phyloP scores from a whole-genome alignment of 352 stramenopile genomes.

The Pythium phragmiticola region DNA sequence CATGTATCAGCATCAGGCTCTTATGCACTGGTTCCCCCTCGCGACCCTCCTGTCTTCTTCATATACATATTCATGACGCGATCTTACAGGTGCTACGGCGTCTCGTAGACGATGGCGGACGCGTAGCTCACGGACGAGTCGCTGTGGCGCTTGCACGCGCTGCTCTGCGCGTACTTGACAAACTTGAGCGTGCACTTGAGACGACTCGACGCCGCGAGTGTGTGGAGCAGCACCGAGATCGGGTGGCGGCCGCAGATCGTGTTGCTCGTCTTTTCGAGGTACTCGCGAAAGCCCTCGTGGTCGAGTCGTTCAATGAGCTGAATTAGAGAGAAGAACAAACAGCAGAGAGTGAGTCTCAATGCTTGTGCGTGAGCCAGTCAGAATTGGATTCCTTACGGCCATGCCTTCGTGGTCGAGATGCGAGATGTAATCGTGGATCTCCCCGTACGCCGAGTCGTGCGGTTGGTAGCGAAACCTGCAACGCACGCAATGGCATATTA shows the following conservation, averaged over 20 bases:
- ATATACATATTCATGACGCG: too few relatives aligned
- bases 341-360: too few relatives aligned
- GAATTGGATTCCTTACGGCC: constrained; percentile 29
- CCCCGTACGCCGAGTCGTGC: constrained; percentile 77
- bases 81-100: constrained; percentile 26
- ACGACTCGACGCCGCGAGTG: constrained; percentile 44
- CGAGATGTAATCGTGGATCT: constrained; percentile 95
- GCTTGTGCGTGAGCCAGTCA: too few relatives aligned
- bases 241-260: constrained; percentile 97
- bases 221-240: constrained; percentile 84
- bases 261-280: constrained; percentile 94
- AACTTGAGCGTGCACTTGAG: constrained; percentile 87
- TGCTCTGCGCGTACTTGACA: constrained; percentile 93
- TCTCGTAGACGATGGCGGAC: constrained; percentile 86
- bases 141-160: constrained; percentile 73
- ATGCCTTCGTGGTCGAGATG: constrained; percentile 93
- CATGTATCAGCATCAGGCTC: too few relatives aligned
- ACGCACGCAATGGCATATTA: not conserved
- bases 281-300: constrained; percentile 90
- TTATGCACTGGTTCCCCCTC: not conserved
- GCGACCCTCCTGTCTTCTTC: too few relatives aligned
- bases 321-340: too few relatives aligned
- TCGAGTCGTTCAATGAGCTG: constrained; percentile 92
- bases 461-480: constrained; percentile 89
- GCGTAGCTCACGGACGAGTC: constrained; percentile 96